Evolutionary conservation across 1,284 basidiomycete species (phyloP).

Genomic region (Amylostereum chailletii): DNA sequence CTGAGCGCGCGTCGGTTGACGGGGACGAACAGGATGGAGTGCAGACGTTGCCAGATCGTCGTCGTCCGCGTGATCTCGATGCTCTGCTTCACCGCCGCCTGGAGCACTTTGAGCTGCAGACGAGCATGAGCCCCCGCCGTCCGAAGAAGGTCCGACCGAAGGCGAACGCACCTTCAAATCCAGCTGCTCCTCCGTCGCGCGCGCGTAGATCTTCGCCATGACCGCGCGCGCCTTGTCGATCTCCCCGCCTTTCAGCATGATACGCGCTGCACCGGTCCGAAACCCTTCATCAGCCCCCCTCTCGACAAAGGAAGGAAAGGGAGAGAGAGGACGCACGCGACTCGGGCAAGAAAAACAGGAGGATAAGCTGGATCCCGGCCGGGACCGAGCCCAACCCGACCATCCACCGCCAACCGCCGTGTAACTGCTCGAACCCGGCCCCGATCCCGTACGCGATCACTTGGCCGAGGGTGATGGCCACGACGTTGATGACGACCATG

Average conservation of each 20-base stretch:
- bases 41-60: constrained; percentile 48
- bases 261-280: constrained; percentile 42
- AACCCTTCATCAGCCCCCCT: background rate
- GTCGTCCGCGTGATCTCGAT: constrained; percentile 55
- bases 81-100: constrained; percentile 55
- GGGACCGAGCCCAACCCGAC: constrained; percentile 69
- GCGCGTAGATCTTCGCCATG: constrained; percentile 59
- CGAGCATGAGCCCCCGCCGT: background rate
- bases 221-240: constrained; percentile 39
- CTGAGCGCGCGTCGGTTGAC: constrained; percentile 65
- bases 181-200: constrained; percentile 55
- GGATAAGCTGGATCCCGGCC: constrained; percentile 52
- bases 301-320: background rate
- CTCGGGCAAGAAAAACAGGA: constrained; percentile 66
- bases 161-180: constrained; percentile 45
- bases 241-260: constrained; percentile 52
- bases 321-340: constrained; percentile 42
- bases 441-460: constrained; percentile 75
- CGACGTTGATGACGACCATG: constrained; percentile 64
- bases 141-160: background rate
- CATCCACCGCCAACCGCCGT: constrained; percentile 78
- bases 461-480: constrained; percentile 64
- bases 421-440: constrained; percentile 57
- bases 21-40: constrained; percentile 46
- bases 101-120: constrained; percentile 45